These are phyloP conservation scores for Friedmanniomyces endolithicus DNA, from an alignment of 495 filamentous ascomycete genomes.

Conservation along the genomic window DNA sequence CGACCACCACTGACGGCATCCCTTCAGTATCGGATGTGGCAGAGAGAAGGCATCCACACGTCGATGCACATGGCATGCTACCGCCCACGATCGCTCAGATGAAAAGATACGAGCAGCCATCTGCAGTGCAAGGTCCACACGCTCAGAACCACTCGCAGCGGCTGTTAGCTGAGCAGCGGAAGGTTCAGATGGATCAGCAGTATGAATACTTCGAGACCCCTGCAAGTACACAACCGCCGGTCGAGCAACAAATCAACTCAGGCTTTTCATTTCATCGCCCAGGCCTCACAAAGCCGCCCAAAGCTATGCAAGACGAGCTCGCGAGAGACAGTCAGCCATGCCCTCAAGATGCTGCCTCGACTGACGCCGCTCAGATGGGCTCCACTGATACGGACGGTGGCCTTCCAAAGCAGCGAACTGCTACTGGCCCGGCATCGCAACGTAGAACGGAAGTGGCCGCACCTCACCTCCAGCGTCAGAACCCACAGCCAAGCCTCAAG, in stretches of 20 bases:
- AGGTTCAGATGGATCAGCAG: too few species aligned
- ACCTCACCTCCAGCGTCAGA: background rate
- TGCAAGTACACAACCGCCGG: too few species aligned
- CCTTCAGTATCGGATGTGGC: constrained; percentile 1
- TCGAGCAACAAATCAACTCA: too few species aligned
- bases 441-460: background rate
- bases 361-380: background rate
- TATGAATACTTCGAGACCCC: too few species aligned
- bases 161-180: too few species aligned
- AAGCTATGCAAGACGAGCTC: background rate
- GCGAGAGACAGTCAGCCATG: background rate
- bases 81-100: background rate
- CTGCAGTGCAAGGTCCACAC: background rate
- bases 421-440: background rate
- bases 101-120: background rate
- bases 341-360: background rate
- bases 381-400: background rate
- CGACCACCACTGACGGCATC: constrained; percentile 18
- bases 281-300: background rate
- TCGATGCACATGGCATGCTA: background rate
- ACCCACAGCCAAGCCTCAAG: too few species aligned
- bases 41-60: background rate
- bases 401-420: background rate
- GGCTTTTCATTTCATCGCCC: too few species aligned
- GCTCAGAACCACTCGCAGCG: too few species aligned